These are phyloP conservation scores for Aspergillus campestris DNA, from an alignment of 495 filamentous ascomycete genomes.

Conservation along the genomic window DNA sequence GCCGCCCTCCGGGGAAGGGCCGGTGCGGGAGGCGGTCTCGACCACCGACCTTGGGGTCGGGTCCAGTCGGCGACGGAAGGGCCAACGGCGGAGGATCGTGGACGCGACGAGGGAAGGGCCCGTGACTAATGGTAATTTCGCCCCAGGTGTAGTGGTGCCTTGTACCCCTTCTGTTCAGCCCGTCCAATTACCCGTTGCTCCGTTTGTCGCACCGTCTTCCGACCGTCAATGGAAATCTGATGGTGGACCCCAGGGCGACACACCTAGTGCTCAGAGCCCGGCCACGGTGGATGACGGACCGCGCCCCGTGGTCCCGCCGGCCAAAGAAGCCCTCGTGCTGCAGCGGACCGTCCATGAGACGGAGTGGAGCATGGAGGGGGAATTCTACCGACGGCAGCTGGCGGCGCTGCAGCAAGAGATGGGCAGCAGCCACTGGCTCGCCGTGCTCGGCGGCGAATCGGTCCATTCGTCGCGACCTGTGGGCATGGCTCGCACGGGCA, in stretches of 20 bases:
- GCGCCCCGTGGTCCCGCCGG: slow-evolving; percentile 11
- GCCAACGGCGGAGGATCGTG: slow-evolving; percentile 66
- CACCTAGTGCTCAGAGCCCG: slow-evolving; percentile 20
- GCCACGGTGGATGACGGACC: slow-evolving; percentile 10
- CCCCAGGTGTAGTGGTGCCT: slow-evolving; percentile 20
- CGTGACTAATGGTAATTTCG: slow-evolving; percentile 27
- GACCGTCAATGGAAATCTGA: slow-evolving; percentile 31
- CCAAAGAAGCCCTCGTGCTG: slow-evolving; percentile 5
- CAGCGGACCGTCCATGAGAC: slow-evolving; percentile 13
- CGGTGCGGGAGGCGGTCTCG: slow-evolving; percentile 16
- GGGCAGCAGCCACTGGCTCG: slow-evolving; percentile 68
- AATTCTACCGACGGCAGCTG: slow-evolving; percentile 76
- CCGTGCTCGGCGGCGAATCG: slow-evolving; percentile 70
- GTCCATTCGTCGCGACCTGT: slow-evolving; percentile 27
- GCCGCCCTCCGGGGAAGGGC: background rate
- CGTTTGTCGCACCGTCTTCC: slow-evolving; percentile 20
- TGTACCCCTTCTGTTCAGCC: slow-evolving; percentile 25
- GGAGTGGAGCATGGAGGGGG: slow-evolving; percentile 62
- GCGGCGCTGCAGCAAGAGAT: slow-evolving; percentile 78
- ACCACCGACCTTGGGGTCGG: slow-evolving; percentile 25
- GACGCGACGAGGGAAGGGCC: slow-evolving; percentile 64
- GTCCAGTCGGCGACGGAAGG: slow-evolving; percentile 41
- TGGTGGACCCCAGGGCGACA: slow-evolving; percentile 24
- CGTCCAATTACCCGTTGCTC: slow-evolving; percentile 22
- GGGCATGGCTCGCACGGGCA: slow-evolving; percentile 22